phyloP scores from a whole-genome alignment of 176 grass and related monocot genomes.

The Oryza australiensis region DNA sequence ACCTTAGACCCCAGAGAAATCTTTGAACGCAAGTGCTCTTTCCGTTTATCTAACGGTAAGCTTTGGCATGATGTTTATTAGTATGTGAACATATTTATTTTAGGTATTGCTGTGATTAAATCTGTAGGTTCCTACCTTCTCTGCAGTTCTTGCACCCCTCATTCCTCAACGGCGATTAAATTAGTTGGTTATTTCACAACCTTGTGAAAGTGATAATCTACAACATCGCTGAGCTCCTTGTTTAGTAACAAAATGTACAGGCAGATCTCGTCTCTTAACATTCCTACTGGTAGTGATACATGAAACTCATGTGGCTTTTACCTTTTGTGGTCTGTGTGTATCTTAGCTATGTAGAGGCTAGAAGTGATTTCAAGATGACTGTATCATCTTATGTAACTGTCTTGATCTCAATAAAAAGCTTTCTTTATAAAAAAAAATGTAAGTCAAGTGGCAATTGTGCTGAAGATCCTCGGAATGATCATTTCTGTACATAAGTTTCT shows the following conservation, averaged over 20 bases:
- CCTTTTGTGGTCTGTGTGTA: too few relatives aligned
- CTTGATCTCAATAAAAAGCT: too few relatives aligned
- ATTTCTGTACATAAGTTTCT: not conserved
- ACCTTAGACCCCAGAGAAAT: constrained; percentile 47
- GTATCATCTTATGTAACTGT: too few relatives aligned
- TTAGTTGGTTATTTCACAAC: constrained; percentile 22
- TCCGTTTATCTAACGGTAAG: constrained; percentile 62
- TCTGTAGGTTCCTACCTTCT: not conserved
- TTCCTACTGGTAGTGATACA: not conserved
- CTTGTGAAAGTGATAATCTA: not conserved
- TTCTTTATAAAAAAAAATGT: too few relatives aligned
- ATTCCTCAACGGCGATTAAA: constrained; percentile 25
- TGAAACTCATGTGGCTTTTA: not conserved
- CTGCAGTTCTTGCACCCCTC: constrained; percentile 49
- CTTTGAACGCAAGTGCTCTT: constrained; percentile 60
- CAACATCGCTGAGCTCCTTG: not conserved
- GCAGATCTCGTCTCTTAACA: not conserved
- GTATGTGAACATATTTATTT: not conserved
- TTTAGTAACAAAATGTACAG: constrained; percentile 11
- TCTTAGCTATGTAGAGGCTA: too few relatives aligned
- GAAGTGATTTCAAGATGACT: too few relatives aligned
- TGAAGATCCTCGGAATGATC: not conserved
- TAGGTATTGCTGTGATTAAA: constrained; percentile 26
- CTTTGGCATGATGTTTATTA: not conserved
- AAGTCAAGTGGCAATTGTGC: not conserved